Evolutionary conservation across 805 yeast species (phyloP).

Genomic region (Cyberlindnera saturnus): DNA sequence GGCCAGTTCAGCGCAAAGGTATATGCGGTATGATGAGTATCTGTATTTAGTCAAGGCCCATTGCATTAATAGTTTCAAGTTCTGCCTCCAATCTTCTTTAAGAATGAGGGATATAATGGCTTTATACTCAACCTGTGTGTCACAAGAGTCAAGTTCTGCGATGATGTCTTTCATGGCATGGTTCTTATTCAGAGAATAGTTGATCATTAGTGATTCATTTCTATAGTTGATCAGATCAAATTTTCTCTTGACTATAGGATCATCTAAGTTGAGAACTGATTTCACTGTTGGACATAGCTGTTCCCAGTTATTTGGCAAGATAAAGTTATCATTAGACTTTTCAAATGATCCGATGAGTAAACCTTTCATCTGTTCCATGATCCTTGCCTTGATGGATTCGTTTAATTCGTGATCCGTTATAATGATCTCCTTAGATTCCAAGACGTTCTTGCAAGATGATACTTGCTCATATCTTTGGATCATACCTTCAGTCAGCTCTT

Average conservation of each 20-base stretch:
- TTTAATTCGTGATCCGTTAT: slow-evolving; percentile 31
- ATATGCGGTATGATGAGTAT: slow-evolving; percentile 11
- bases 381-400: slow-evolving; percentile 25
- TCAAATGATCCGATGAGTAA: slow-evolving; percentile 27
- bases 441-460: slow-evolving; percentile 27
- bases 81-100: slow-evolving; percentile 28
- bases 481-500: slow-evolving; percentile 58
- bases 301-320: slow-evolving; percentile 60
- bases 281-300: slow-evolving; percentile 43
- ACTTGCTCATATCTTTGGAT: slow-evolving; percentile 41
- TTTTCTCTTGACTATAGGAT: slow-evolving; percentile 36
- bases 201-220: slow-evolving; percentile 65
- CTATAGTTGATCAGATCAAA: slow-evolving; percentile 57
- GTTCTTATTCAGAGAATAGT: slow-evolving; percentile 26
- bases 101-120: slow-evolving; percentile 23
- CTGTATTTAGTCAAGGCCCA: slow-evolving; percentile 34
- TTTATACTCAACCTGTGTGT: slow-evolving; percentile 28
- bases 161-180: slow-evolving; percentile 23
- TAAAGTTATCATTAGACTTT: slow-evolving; percentile 45
- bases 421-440: slow-evolving; percentile 28
- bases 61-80: slow-evolving; percentile 29
- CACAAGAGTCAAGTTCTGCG: slow-evolving; percentile 30
- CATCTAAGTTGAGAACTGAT: slow-evolving; percentile 30
- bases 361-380: slow-evolving; percentile 21
- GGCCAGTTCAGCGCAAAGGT: slow-evolving; percentile 11